Conservation (phyloP, 305 asterid genomes). For the Lippia alba region DNA sequence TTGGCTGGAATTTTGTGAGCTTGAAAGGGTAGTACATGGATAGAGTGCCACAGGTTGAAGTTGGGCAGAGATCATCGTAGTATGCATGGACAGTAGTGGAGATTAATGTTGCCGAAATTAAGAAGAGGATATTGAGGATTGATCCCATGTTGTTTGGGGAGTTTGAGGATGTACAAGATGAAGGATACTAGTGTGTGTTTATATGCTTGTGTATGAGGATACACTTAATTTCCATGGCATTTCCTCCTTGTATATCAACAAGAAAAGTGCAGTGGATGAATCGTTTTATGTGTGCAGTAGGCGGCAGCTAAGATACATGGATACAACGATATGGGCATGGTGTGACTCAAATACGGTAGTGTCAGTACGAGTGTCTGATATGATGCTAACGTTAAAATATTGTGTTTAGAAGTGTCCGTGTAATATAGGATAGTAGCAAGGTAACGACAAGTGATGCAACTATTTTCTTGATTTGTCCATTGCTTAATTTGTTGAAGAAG, state of each 20-base stretch:
- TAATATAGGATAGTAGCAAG: too few species aligned
- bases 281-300: not conserved
- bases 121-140: conserved; percentile 11
- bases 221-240: not conserved
- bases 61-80: conserved; percentile 22
- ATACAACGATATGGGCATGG: too few species aligned
- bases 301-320: not conserved
- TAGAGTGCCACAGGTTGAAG: conserved; percentile 30
- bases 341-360: too few species aligned
- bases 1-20: conserved; percentile 20
- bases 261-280: conserved; percentile 11
- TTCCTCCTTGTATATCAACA: not conserved
- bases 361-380: too few species aligned
- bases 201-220: not conserved
- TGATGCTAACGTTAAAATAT: too few species aligned
- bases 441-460: not conserved
- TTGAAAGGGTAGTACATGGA: conserved; percentile 40
- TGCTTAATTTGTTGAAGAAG: too few species aligned
- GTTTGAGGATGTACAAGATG: conserved; percentile 2
- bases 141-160: conserved; percentile 18
- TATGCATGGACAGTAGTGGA: not conserved
- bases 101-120: not conserved
- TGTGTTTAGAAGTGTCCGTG: too few species aligned
- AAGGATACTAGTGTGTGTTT: too few species aligned
- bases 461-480: conserved; percentile 16